These are phyloP conservation scores for Cicer arietinum DNA, from an alignment of 306 rosid genomes.

Conservation along the genomic window DNA sequence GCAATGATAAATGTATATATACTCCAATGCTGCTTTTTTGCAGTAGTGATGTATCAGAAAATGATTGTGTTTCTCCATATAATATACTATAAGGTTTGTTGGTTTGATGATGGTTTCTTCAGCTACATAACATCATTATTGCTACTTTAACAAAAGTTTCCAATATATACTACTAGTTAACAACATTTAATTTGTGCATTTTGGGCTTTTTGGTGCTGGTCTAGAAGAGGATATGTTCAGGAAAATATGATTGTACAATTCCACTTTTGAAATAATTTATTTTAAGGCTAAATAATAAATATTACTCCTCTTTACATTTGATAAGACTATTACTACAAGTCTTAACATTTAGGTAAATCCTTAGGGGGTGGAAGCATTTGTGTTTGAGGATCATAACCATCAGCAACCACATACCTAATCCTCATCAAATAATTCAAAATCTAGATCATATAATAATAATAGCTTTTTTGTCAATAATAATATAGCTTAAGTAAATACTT, in stretches of 20 bases:
- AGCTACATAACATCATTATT: constrained; percentile 29
- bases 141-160: neutral
- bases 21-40: neutral
- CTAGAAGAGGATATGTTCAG: neutral
- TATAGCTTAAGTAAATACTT: no score
- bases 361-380: constrained; percentile 40
- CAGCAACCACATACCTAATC: constrained; percentile 58
- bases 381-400: constrained; percentile 44
- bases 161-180: no score
- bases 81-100: neutral
- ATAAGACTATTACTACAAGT: neutral
- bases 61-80: neutral
- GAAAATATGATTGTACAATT: neutral
- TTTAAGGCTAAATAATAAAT: neutral
- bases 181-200: no score
- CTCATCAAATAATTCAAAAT: neutral
- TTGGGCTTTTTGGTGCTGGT: no score
- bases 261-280: neutral
- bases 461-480: no score
- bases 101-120: constrained; percentile 7
- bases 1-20: neutral
- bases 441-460: no score
- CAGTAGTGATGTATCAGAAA: neutral
- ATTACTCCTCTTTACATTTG: neutral
- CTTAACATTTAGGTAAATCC: constrained; percentile 46